Evolutionary conservation across 2,329 filamentous ascomycete species (phyloP), one percentile per base, ranked within the genome.

Genomic region (Stagonosporopsis rhizophila): DNA sequence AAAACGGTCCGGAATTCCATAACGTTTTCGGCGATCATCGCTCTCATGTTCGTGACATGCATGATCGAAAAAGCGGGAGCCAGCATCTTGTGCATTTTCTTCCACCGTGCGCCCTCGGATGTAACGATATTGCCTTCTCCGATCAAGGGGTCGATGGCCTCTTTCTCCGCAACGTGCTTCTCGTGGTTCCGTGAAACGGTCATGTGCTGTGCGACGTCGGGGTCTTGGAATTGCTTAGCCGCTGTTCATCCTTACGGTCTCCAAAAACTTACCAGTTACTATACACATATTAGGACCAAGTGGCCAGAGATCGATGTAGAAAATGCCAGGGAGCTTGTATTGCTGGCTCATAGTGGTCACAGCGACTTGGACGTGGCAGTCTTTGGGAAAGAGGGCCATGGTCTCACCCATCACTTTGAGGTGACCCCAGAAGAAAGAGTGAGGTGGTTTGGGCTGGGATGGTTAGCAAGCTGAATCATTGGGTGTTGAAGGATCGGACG

Each of bases 301-400:
- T 0, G 80, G 80, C 79, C 79, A 82, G 2, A 78, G 52, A 56
- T 82, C 79, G 4, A 81, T 47, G 56, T 81, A 81, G 63, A 78
- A 81, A 23, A 76, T 58, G 7, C 69, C 62, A 1, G 69, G 69
- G 14, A 75, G 54, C n/a, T 74, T 61, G 56, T 75, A 74, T 40
- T 74, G 66, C 32, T 74, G 68, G 30, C 69, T 67, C 32, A 81
- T 64, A 12, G 72, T 69, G 1, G 72, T 69, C 19, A 73, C 56
- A 34, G 68, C 65, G 19, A 62, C 64, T 40, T 80, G 78, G 6
- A 74, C 71, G 38, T 79, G 77, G 3, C 61, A 56, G 32, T 72
- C 66, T 14, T 54, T 64, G 1, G 78, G 78, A 28, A 78, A 66
- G 7, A 66, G 59, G 4, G 57, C 52, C 15, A 75, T 53, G 2